These are phyloP conservation scores for Cornus suecica DNA, from an alignment of 148 eudicot genomes.

Conservation along the genomic window DNA sequence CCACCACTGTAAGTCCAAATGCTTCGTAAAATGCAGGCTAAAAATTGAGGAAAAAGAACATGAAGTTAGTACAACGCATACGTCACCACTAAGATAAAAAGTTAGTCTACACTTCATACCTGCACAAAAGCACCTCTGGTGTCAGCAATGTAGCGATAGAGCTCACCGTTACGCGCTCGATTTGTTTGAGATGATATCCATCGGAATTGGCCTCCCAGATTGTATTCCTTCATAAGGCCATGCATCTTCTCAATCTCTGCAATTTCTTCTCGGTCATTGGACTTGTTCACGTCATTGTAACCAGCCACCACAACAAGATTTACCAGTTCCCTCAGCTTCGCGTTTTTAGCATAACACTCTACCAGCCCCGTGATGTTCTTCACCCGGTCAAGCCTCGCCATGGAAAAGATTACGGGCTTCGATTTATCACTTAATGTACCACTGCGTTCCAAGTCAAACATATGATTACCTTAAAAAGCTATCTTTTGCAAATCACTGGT, in stretches of 20 bases:
- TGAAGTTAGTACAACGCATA: not conserved
- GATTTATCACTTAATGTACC: slow-evolving; percentile 71
- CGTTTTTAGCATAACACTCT: slow-evolving; percentile 79
- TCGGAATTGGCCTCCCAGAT: slow-evolving; percentile 69
- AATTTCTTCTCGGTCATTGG: slow-evolving; percentile 89
- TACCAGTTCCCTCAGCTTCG: slow-evolving; percentile 59
- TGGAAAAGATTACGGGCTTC: slow-evolving; percentile 89
- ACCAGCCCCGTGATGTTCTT: slow-evolving; percentile 93
- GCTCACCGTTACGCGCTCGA: slow-evolving; percentile 84
- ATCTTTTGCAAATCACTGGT: not conserved
- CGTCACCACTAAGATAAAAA: not conserved
- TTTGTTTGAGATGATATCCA: slow-evolving; percentile 90
- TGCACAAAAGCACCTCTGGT: slow-evolving; percentile 86
- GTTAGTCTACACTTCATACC: slow-evolving; percentile 34
- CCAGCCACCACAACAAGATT: slow-evolving; percentile 89
- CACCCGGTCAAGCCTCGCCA: slow-evolving; percentile 97
- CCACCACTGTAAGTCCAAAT: slow-evolving; percentile 96
- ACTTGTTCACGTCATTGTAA: slow-evolving; percentile 77
- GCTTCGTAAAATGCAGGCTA: slow-evolving; percentile 99
- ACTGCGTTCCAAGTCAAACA: slow-evolving; percentile 42
- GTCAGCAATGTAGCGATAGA: slow-evolving; percentile 94
- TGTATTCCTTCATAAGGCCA: slow-evolving; percentile 60
- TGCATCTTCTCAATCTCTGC: slow-evolving; percentile 95
- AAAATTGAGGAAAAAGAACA: not conserved
- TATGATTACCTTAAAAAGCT: not conserved